Conservation (phyloP, 108 stramenopile genomes). For the Cyclotella choctawhatcheeana region DNA sequence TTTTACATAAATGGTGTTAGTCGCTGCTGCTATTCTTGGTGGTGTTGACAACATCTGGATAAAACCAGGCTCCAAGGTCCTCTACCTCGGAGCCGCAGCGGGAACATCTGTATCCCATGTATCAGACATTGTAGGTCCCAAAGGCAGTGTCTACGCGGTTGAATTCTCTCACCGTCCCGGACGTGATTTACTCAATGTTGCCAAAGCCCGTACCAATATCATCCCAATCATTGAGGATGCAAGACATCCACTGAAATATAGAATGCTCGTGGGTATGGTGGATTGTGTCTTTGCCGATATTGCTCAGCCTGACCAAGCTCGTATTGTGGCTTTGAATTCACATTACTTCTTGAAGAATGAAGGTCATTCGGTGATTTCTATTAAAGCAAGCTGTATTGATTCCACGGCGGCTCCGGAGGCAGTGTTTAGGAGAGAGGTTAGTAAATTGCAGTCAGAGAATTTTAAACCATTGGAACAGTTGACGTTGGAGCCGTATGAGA, state of each 20-base stretch:
- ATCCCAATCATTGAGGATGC: slow-evolving; percentile 99
- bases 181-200: slow-evolving; percentile 98
- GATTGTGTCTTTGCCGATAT: slow-evolving; percentile 99
- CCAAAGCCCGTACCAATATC: slow-evolving; percentile 98
- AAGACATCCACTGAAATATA: slow-evolving; percentile 99
- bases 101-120: slow-evolving; percentile 99
- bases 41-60: slow-evolving; percentile 99
- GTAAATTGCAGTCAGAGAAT: slow-evolving; percentile 92
- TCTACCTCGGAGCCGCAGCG: slow-evolving; percentile 99
- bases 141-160: slow-evolving; percentile 97
- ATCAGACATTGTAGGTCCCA: slow-evolving; percentile 97
- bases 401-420: slow-evolving; percentile 99
- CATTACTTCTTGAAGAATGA: slow-evolving; percentile 99
- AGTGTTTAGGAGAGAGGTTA: slow-evolving; percentile 96
- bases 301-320: slow-evolving; percentile 99
- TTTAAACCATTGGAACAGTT: slow-evolving; percentile 99
- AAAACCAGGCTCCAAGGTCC: slow-evolving; percentile 95
- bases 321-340: slow-evolving; percentile 99
- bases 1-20: slow-evolving; percentile 45
- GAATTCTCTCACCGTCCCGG: slow-evolving; percentile 99
- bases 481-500: slow-evolving; percentile 99
- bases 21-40: slow-evolving; percentile 99
- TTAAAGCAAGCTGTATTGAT: slow-evolving; percentile 99
- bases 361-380: slow-evolving; percentile 98
- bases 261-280: slow-evolving; percentile 99